A percentile compares a stretch with the other conserved stretches of the same genome.
Conservation (phyloP, 2,329 filamentous ascomycete species). For the Epichloe hybrida region DNA sequence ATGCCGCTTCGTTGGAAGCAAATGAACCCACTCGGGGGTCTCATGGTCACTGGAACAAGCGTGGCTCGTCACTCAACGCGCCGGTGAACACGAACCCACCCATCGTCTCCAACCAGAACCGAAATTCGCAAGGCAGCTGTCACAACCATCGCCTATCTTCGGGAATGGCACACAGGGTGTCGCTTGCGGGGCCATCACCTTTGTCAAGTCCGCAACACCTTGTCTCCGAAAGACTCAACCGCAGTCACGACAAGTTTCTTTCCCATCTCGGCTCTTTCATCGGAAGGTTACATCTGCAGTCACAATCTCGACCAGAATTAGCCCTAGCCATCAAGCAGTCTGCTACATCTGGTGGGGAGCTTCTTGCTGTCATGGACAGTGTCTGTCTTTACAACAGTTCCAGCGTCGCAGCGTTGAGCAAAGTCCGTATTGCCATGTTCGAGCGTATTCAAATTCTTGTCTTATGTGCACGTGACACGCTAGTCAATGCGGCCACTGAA, state of each 20-base stretch:
- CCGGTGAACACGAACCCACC: slow-evolving; percentile 16
- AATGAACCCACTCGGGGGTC: slow-evolving; percentile 23
- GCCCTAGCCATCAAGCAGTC: slow-evolving; percentile 72
- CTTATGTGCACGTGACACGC: slow-evolving; percentile 65
- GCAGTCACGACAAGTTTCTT: slow-evolving; percentile 75
- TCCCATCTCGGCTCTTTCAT: slow-evolving; percentile 89
- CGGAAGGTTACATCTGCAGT: slow-evolving; percentile 76
- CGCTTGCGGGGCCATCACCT: slow-evolving; percentile 55
- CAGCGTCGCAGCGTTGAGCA: slow-evolving; percentile 50
- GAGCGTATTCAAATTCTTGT: slow-evolving; percentile 69
- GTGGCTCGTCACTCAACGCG: slow-evolving; percentile 32
- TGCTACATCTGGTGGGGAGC: slow-evolving; percentile 63
- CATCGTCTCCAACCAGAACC: slow-evolving; percentile 16
- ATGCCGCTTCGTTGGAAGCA: slow-evolving; percentile 21
- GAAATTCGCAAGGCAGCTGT: slow-evolving; percentile 24
- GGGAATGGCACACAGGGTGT: slow-evolving; percentile 59
- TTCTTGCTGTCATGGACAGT: slow-evolving; percentile 68
- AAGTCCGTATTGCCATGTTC: slow-evolving; percentile 64
- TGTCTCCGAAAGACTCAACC: slow-evolving; percentile 68
- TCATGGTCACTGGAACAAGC: slow-evolving; percentile 26
- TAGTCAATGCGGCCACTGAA: slow-evolving; percentile 53
- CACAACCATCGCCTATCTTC: slow-evolving; percentile 35
- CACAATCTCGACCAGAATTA: slow-evolving; percentile 76
- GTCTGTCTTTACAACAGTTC: slow-evolving; percentile 66
- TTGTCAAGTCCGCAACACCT: slow-evolving; percentile 54